phyloP scores from a whole-genome alignment of 2,329 filamentous ascomycete species.

The Aspergillus vadensis region DNA sequence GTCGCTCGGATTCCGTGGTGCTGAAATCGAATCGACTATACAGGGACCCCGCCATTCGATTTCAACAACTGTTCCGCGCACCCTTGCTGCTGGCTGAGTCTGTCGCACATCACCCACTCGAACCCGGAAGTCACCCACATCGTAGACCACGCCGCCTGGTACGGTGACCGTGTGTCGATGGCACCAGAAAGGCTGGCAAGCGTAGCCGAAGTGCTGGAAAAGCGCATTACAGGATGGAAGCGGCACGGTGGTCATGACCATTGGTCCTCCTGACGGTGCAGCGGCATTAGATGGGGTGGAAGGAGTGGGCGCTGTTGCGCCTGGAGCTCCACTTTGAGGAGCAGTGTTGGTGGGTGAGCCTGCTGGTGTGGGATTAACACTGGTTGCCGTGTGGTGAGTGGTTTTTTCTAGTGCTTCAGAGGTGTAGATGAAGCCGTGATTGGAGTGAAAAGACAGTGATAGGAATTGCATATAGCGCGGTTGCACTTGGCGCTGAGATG shows the following conservation, averaged over 20 bases:
- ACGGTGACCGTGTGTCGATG: conserved; percentile 43
- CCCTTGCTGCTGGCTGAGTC: conserved; percentile 38
- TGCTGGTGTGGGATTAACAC: neutral
- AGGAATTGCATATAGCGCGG: conserved; percentile 48
- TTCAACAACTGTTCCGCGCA: conserved; percentile 49
- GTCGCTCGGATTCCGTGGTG: conserved; percentile 4
- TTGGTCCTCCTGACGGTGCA: conserved; percentile 18
- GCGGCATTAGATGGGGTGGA: conserved; percentile 4
- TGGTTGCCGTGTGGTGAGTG: conserved; percentile 15
- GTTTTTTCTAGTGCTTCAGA: conserved; percentile 31
- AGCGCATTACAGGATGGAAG: conserved; percentile 37
- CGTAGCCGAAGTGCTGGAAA: conserved; percentile 44
- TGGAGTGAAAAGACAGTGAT: conserved; percentile 43
- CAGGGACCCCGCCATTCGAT: conserved; percentile 47
- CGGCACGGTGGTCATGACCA: conserved; percentile 45
- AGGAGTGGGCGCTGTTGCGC: neutral
- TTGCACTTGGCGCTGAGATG: conserved; percentile 31
- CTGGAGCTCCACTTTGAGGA: neutral
- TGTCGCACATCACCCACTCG: conserved; percentile 48
- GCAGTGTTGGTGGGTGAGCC: conserved; percentile 6
- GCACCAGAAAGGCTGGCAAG: conserved; percentile 47
- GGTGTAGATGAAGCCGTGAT: conserved; percentile 45
- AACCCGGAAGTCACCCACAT: conserved; percentile 47
- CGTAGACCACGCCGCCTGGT: conserved; percentile 41
- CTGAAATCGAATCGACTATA: conserved; percentile 28